Base-by-base conservation (phyloP, 2,329 filamentous ascomycete species). In the Niveomyces coronatus region DNA sequence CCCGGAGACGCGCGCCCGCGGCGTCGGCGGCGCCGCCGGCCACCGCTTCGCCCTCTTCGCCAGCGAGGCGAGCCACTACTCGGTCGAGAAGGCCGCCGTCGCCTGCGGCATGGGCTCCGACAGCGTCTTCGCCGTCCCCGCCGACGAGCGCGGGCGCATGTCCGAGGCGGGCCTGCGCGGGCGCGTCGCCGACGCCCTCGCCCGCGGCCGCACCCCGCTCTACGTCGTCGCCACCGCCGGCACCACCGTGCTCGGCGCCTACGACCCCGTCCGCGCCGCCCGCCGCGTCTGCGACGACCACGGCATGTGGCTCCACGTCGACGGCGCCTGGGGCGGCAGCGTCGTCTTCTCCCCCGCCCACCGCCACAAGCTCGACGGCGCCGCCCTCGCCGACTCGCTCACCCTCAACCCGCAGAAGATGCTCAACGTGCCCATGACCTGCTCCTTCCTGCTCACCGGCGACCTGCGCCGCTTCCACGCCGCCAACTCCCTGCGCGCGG, bases 351-450 rank as follows among this genome's bases (percentile, higher is more conserved):
- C 78, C 1, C 51, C 68, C 13, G 63, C 62, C 41, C 79, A 83
- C 31, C 65, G 64, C 29, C 53, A 56, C 45, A 84, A 86, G 53
- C 64, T 96, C 9, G 57, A 64, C 1, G 89, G 89, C 11, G 66
- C 73, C 3, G 70, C 87, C 30, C 68, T 81, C 27, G 91, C 88
- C 7, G 74, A 95, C 59, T 85, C 78, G n/a, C 67, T 96, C 27
- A 85, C 87, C 1, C 74, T 94, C 36, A 95, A 94, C 59, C 88
- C 91, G 41, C 91, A 98, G 64, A 96, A 96, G 64, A 96, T 96
- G 91, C 74, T 96, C 54, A 85, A 85, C 41, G 84, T 86, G 3
- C 89, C 91, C 0, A 65, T 93, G 30, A 94, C 88, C 0, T 96
- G 88, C 63, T 88, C 82, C 0, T 95, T 94, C 64, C 71, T 98